Base-by-base conservation (phyloP, 129 eudicot genomes). In the Tanacetum coccineum region DNA sequence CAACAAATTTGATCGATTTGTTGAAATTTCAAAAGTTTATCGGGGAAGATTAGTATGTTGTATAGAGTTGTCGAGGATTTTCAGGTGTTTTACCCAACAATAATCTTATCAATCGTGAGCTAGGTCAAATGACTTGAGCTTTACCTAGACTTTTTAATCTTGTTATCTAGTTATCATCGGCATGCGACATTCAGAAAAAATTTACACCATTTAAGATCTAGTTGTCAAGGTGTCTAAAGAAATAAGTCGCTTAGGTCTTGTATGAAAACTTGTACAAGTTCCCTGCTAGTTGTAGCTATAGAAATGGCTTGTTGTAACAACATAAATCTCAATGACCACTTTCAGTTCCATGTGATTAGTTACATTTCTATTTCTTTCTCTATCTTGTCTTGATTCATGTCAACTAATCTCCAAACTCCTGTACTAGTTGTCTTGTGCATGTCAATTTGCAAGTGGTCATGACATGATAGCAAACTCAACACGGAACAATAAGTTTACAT, bases 41-140 rank as follows among this genome's bases (percentile, higher is more conserved):
- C 3, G 28, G 46, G 18, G 15, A 62, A 39, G 49, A 14, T 74
- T 20, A 28, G 64, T 11, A 74, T 9, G 56, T 64, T 63, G 71
- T 55, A 74, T 74, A 74, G 79, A 74, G 79, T 67, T 74, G 18
- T 49, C 21, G 62, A 59, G 60, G 67, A 46, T 45, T 59, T 46
- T 40, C 66, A 46, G 50, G 59, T 32, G 57, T 45, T 26, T 21
- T 22, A 6, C 30, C 10, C n/a, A 56, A 21, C 56, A 57, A 74
- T 74, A 74, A 74, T 39, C 70, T 52, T 36, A 50, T 62, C 4
- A 46, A 39, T 22, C 3, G 17, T 5, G 3, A 21, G 21, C 40
- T 26, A 13, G 42, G 30, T 58, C 72, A 19, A 67, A 59, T 11
- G 47, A 18, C 49, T 61, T 21, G n/a, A 25, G 64, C 12, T 68